Conservation (phyloP, 2,329 filamentous ascomycete species). For the Penicillium sp. region DNA sequence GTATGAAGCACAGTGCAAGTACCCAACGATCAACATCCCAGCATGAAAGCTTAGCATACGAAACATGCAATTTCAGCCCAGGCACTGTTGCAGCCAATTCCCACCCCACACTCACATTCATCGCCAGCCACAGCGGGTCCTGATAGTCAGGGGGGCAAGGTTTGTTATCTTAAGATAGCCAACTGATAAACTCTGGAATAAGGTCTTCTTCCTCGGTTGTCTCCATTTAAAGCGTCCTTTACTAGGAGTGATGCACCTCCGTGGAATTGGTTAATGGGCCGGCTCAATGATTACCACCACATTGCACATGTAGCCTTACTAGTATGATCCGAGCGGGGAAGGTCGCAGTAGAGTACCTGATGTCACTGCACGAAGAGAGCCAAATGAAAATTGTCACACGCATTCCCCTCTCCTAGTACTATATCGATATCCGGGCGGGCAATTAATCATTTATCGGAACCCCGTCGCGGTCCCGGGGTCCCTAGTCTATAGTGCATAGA, state of each 20-base stretch:
- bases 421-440: background rate
- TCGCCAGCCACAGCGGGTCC: background rate
- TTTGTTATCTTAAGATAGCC: background rate
- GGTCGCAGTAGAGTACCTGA: background rate
- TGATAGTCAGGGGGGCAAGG: background rate
- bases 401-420: no score
- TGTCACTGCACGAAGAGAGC: constrained; percentile 6
- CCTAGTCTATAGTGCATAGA: background rate
- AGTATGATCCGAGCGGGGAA: constrained; percentile 6
- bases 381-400: constrained; percentile 1
- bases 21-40: background rate
- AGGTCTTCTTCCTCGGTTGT: background rate
- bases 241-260: no score
- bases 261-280: no score
- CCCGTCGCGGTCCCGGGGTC: constrained; percentile 17
- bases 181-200: background rate
- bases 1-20: no score
- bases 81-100: background rate
- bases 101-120: background rate
- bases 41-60: background rate
- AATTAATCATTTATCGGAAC: constrained; percentile 8
- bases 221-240: no score
- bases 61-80: background rate
- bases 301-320: no score
- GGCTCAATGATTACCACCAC: no score